A percentile compares a stretch with the other conserved stretches of the same genome.
Conservation (phyloP, 2,329 filamentous ascomycete species). For the Fusarium cyanostomum region DNA sequence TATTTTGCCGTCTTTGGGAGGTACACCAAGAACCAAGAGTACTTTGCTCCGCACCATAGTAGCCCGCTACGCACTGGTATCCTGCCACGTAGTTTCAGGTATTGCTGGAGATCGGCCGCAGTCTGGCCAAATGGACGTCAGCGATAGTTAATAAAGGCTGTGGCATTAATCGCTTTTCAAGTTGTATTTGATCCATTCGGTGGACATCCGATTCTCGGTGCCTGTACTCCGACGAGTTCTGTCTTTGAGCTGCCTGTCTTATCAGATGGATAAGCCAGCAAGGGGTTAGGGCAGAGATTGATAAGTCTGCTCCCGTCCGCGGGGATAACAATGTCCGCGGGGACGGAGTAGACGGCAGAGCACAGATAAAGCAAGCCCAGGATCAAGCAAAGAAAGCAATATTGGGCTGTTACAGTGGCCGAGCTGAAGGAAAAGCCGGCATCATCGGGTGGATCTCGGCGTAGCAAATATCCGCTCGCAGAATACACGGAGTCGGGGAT, state of each 20-base stretch:
- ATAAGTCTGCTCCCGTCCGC: slow-evolving; percentile 18
- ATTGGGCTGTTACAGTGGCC: neutral
- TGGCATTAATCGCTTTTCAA: neutral
- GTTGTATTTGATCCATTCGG: neutral
- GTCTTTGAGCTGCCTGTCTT: slow-evolving; percentile 12
- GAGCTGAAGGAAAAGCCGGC: neutral
- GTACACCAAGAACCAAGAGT: neutral
- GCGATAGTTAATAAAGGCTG: slow-evolving; percentile 26
- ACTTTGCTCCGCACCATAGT: neutral
- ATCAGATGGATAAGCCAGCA: slow-evolving; percentile 26
- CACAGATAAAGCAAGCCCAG: no score
- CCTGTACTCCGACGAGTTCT: slow-evolving; percentile 3
- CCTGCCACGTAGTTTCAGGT: slow-evolving; percentile 18
- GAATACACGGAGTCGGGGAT: slow-evolving; percentile 30
- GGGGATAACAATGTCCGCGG: neutral
- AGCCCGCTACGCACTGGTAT: slow-evolving; percentile 10
- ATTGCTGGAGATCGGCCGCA: slow-evolving; percentile 20
- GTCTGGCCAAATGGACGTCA: slow-evolving; percentile 30
- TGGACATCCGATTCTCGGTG: slow-evolving; percentile 16
- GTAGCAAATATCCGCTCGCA: slow-evolving; percentile 29
- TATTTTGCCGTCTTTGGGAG: slow-evolving; percentile 5
- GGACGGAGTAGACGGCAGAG: neutral
- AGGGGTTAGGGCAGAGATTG: slow-evolving; percentile 13
- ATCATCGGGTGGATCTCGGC: slow-evolving; percentile 21
- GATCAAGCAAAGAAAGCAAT: neutral